Evolutionary conservation across 352 stramenopile genomes (phyloP).

Genomic region (Plasmopara viticola): DNA sequence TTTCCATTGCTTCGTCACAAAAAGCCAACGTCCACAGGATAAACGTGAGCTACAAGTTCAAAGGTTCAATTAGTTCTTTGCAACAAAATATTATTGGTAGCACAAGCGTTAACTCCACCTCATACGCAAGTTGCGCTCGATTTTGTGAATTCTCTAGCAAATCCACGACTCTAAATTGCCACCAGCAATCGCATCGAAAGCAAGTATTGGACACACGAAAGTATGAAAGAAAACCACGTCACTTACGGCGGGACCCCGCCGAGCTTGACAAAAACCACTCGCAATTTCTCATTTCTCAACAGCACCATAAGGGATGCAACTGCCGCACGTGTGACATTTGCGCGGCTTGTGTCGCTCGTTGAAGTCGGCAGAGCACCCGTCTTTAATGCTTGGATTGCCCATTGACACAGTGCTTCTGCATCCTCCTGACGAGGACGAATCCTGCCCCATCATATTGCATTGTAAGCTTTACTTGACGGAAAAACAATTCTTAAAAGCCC

Average conservation of each 20-base stretch:
- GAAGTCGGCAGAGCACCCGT: slow-evolving; percentile 38
- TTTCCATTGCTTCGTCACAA: slow-evolving; percentile 71
- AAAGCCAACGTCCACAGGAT: slow-evolving; percentile 97
- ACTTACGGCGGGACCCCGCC: slow-evolving; percentile 88
- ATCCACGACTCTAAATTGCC: slow-evolving; percentile 43
- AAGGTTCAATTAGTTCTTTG: slow-evolving; percentile 1
- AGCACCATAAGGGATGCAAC: slow-evolving; percentile 91
- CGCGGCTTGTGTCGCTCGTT: slow-evolving; percentile 61
- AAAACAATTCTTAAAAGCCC: background rate
- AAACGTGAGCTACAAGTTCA: slow-evolving; percentile 83
- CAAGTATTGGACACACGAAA: background rate
- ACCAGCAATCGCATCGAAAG: slow-evolving; percentile 6
- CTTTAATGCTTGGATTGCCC: slow-evolving; percentile 70
- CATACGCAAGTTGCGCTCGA: slow-evolving; percentile 93
- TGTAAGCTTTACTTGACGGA: background rate
- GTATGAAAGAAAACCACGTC: background rate
- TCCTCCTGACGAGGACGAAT: slow-evolving; percentile 74
- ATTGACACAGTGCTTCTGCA: slow-evolving; percentile 71
- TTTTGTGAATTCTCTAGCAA: slow-evolving; percentile 73
- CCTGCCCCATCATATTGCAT: slow-evolving; percentile 20
- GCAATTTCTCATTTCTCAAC: slow-evolving; percentile 83
- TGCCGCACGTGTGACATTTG: slow-evolving; percentile 75
- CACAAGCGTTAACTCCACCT: slow-evolving; percentile 27
- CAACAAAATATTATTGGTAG: background rate
- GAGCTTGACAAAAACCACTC: slow-evolving; percentile 86